Evolutionary conservation across 2,329 filamentous ascomycete species (phyloP), one percentile per base, ranked within the genome.

Genomic region (Colletotrichum aenigma): DNA sequence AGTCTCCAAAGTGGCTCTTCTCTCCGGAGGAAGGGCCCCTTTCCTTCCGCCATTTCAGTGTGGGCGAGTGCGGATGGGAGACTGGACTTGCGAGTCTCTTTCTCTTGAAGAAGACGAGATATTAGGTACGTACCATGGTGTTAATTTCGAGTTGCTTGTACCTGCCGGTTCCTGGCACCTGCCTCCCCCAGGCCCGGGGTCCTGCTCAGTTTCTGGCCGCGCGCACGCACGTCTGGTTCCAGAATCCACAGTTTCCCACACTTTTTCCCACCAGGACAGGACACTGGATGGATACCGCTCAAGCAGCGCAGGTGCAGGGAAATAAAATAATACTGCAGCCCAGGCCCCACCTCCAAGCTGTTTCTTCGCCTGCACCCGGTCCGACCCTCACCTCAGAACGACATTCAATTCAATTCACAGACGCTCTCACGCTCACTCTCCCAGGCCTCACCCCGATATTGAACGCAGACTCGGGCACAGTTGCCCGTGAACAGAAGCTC

Each of bases 171-270:
- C 43, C 64, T 66, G 64, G 65, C 43, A 67, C 52, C 32, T 68
- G 43, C n/a, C 43, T 21, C 43, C 43, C 43, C n/a, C 43, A 52
- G 64, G 24, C 38, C 64, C 64, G 52, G 66, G 66, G 34, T 58
- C 15, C 30, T 60, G 48, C 62, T 61, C 15, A 28, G 34, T 62
- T 52, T 38, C 36, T 32, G 28, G 34, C 48, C 61, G 30, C 65
- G 43, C 38, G 34, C 60, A 66, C 26, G 67, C 60, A 61, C 61
- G 32, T 71, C 71, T 66, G 60, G 67, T 70, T 74, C 71, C 67
- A 74, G 71, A 74, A 74, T 60, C 71, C 67, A 71, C 67, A 18
- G 12, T 71, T 65, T 66, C 48, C 60, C 28, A 60, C 38, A 8
- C 6, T 36, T 61, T 61, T 24, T 4, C 9, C 18, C n/a, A 36